Conservation (phyloP, 202 grass and related monocot species). For the Miscanthus sacchariflorus region DNA sequence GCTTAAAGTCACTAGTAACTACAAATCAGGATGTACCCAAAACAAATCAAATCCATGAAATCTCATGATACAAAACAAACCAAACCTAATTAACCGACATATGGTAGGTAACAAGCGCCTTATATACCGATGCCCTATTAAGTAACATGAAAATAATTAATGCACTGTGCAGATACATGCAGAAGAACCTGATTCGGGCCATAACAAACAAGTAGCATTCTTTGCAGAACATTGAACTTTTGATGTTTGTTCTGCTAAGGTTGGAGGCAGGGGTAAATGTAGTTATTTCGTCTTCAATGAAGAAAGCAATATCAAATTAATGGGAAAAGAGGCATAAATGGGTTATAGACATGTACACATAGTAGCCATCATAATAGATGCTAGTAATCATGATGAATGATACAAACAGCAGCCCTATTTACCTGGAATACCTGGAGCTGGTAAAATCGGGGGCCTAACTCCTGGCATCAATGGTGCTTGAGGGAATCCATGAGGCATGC, state of each 20-base stretch:
- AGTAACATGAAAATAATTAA: slow-evolving; percentile 3
- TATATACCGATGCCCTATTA: not conserved
- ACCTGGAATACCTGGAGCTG: slow-evolving; percentile 81
- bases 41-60: slow-evolving; percentile 29
- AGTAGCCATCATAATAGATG: not conserved
- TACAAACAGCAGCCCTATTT: slow-evolving; percentile 33
- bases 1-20: not conserved
- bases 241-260: not conserved
- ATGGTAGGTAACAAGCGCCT: not conserved
- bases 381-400: slow-evolving; percentile 21
- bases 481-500: slow-evolving; percentile 59
- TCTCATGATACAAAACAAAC: slow-evolving; percentile 13
- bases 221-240: not conserved
- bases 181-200: slow-evolving; percentile 16
- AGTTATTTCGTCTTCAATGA: slow-evolving; percentile 9
- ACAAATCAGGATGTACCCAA: slow-evolving; percentile 1
- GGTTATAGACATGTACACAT: not conserved
- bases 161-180: not conserved
- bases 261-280: not conserved
- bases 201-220: slow-evolving; percentile 10
- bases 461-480: slow-evolving; percentile 63
- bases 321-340: not conserved
- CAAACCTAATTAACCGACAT: slow-evolving; percentile 5
- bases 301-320: slow-evolving; percentile 8
- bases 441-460: slow-evolving; percentile 80